A percentile compares a stretch with the other conserved stretches of the same genome.
Evolutionary conservation across 2,329 filamentous ascomycete genomes (phyloP).

Genomic region (Pseudocercospora vitis): DNA sequence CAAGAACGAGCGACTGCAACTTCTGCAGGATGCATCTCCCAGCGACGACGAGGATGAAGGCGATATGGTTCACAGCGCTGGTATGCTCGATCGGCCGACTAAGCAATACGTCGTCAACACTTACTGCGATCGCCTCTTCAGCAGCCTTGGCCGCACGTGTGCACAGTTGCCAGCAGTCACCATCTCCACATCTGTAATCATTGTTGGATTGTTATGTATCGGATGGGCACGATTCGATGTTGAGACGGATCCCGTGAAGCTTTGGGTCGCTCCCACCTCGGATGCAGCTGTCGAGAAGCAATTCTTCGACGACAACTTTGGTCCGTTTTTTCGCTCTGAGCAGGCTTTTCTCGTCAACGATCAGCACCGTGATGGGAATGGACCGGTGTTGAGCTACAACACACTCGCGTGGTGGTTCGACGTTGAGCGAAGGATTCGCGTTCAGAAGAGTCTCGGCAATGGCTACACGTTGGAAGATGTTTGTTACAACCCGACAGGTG

Average conservation of each 20-base stretch:
- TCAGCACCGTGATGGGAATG: slow-evolving; percentile 60
- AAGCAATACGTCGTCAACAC: slow-evolving; percentile 82
- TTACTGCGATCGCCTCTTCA: slow-evolving; percentile 77
- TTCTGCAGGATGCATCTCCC: slow-evolving; percentile 78
- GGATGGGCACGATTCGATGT: slow-evolving; percentile 89
- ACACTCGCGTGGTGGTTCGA: slow-evolving; percentile 92
- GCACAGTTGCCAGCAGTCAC: slow-evolving; percentile 83
- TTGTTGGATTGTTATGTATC: slow-evolving; percentile 76
- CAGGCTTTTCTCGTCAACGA: slow-evolving; percentile 95
- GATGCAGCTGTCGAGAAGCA: slow-evolving; percentile 87
- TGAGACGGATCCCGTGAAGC: slow-evolving; percentile 81
- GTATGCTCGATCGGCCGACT: slow-evolving; percentile 75
- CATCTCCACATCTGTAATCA: slow-evolving; percentile 70
- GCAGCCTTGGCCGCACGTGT: slow-evolving; percentile 73
- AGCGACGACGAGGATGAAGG: slow-evolving; percentile 95
- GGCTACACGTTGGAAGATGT: slow-evolving; percentile 75
- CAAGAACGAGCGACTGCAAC: slow-evolving; percentile 77
- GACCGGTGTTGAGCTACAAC: slow-evolving; percentile 83
- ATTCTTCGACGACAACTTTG: slow-evolving; percentile 91
- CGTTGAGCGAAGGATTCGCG: slow-evolving; percentile 74
- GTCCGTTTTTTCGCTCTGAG: slow-evolving; percentile 91
- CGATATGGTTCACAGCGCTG: slow-evolving; percentile 73
- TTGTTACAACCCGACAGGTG: slow-evolving; percentile 89
- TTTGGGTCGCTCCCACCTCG: slow-evolving; percentile 97
- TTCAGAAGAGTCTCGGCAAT: slow-evolving; percentile 67